A percentile compares a stretch with the other conserved stretches of the same genome.
These are phyloP conservation scores for Maudiozyma barnettii DNA, from an alignment of 805 yeast genomes.

Conservation along the genomic window DNA sequence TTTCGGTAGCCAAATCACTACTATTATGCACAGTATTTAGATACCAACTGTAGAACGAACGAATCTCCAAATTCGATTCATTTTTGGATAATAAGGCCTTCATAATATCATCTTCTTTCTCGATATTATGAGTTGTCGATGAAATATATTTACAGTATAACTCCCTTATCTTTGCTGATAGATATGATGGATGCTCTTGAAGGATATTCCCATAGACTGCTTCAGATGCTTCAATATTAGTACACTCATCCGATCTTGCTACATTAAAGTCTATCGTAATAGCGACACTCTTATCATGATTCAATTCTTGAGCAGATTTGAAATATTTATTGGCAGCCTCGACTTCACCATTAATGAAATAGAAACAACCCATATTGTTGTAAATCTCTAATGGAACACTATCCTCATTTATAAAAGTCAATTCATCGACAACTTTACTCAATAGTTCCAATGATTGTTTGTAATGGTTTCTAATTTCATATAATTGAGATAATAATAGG, in stretches of 20 bases:
- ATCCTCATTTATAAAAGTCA: constrained; percentile 28
- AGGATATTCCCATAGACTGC: constrained; percentile 46
- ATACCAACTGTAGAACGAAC: constrained; percentile 92
- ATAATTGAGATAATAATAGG: constrained; percentile 56
- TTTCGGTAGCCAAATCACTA: constrained; percentile 55
- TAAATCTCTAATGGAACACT: constrained; percentile 47
- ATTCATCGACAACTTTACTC: constrained; percentile 48
- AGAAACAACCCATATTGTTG: constrained; percentile 80
- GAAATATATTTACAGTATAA: constrained; percentile 51
- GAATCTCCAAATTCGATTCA: constrained; percentile 62
- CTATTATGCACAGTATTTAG: constrained; percentile 44
- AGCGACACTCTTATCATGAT: constrained; percentile 26
- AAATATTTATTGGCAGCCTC: constrained; percentile 52
- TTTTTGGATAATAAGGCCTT: constrained; percentile 43
- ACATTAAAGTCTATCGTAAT: constrained; percentile 57
- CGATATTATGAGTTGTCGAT: constrained; percentile 23
- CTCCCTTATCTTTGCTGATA: constrained; percentile 65
- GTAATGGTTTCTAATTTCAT: constrained; percentile 53
- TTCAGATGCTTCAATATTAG: constrained; percentile 21
- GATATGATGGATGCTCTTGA: constrained; percentile 53
- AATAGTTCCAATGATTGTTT: constrained; percentile 60
- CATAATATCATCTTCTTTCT: constrained; percentile 22
- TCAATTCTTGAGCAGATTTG: constrained; percentile 32
- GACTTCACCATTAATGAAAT: constrained; percentile 53
- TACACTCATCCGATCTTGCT: constrained; percentile 64